Base-by-base conservation (phyloP, 1,284 basidiomycete species). In the Filobasidium uniguttulatum region DNA sequence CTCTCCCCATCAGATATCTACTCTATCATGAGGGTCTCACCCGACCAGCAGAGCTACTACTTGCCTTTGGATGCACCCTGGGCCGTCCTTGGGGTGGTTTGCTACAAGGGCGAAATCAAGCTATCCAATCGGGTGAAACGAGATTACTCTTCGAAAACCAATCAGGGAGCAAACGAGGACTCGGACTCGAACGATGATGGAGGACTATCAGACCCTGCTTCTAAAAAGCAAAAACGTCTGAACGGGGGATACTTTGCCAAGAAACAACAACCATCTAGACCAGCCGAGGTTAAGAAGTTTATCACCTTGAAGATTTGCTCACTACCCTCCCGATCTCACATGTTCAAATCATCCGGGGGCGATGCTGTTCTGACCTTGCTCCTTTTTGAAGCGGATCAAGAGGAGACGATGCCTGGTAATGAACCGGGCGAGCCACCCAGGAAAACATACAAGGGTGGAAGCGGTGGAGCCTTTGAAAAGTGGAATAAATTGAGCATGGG, bases 11-110 rank as follows among this genome's bases (percentile, higher is more conserved):
- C 87, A 0, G 77, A 76, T 25, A 72, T 98, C 28, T 97, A 98
- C 71, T 87, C 87, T 5, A 77, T 82, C 43, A 76, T 87, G 38
- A 80, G 84, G 10, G 76, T 85, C 0, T 75, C 81, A 7, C 77
- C 81, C 0, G 81, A 84, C 59, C 83, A 85, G 57, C 79, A 82
- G 49, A 81, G 81, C 14, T 91, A 89, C 66, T 87, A 94, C 46
- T 77, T 98, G 0, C 91, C 91, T 2, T 80, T 97, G 3, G 77
- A 80, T 5, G 85, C 85, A 1, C 93, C 97, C 66, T 97, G 85
- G 53, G 74, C 96, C 33, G 85, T 87, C 1, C 85, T 97, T 44
- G 87, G 85, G 4, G 88, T 96, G 57, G 85, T 89, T 0, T 90
- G 94, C 2, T 85, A 94, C 62, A 58, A 65, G 14, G 86, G 85